Evolutionary conservation across 306 rosid species (phyloP).

Genomic region (Elaeagnus macrophylla): DNA sequence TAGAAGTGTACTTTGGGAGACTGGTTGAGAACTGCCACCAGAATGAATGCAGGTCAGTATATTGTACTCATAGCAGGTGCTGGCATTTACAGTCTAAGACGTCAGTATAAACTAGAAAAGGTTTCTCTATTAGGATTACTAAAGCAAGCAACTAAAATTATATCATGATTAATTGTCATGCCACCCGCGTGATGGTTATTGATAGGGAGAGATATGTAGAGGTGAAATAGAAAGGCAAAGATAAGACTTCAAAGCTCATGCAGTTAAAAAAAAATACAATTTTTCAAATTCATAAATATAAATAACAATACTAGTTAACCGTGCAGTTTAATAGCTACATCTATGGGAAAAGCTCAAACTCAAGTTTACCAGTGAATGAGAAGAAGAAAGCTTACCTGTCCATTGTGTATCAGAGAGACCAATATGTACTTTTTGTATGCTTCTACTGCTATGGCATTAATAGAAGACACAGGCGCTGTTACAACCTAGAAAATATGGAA

Average conservation of each 20-base stretch:
- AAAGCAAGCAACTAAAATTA: too few relatives aligned
- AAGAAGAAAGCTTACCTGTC: conserved; percentile 49
- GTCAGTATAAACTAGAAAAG: background rate
- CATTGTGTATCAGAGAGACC: conserved; percentile 79
- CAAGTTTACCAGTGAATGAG: conserved; percentile 5
- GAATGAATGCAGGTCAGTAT: conserved; percentile 14
- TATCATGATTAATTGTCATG: too few relatives aligned
- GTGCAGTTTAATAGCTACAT: background rate
- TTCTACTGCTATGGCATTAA: conserved; percentile 82
- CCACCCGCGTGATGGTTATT: too few relatives aligned
- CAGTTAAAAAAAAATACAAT: too few relatives aligned
- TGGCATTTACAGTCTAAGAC: too few relatives aligned
- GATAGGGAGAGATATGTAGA: too few relatives aligned
- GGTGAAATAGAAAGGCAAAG: too few relatives aligned
- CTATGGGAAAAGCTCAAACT: background rate
- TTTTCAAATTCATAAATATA: too few relatives aligned
- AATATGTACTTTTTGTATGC: conserved; percentile 84
- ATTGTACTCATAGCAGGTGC: conserved; percentile 1
- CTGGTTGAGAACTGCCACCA: conserved; percentile 55
- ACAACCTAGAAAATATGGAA: conserved; percentile 58
- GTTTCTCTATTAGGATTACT: background rate
- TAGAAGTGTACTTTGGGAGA: conserved; percentile 80
- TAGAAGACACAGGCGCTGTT: conserved; percentile 73
- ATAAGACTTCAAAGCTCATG: too few relatives aligned
- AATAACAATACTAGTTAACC: too few relatives aligned